Percentiles rank a stretch among this genome's conserved stretches.
phyloP scores from a whole-genome alignment of 305 asterid genomes.

The Ilex paraguariensis region DNA sequence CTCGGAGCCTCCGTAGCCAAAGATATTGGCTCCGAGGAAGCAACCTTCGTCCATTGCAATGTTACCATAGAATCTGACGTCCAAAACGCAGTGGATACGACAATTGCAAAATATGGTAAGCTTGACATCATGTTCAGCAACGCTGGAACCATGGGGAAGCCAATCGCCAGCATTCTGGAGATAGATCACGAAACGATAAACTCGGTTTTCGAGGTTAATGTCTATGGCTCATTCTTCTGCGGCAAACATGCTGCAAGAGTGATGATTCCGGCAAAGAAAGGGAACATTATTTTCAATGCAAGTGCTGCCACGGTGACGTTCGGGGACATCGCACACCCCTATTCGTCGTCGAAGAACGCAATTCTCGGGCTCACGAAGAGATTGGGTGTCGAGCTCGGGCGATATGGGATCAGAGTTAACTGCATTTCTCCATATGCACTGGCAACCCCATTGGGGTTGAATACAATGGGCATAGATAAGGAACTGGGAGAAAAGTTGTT shows the following conservation, averaged over 20 bases:
- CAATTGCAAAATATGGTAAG: constrained; percentile 14
- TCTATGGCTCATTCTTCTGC: constrained; percentile 18
- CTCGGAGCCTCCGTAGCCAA: constrained; percentile 16
- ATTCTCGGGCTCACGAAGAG: constrained; percentile 14
- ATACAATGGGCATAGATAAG: background rate
- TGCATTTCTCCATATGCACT: constrained; percentile 21
- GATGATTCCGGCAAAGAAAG: constrained; percentile 20
- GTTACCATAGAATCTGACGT: constrained; percentile 12
- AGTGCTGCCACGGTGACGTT: constrained; percentile 8
- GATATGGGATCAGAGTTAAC: constrained; percentile 22
- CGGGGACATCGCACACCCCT: constrained; percentile 11
- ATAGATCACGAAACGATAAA: constrained; percentile 6
- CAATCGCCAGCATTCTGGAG: background rate
- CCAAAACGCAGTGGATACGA: constrained; percentile 8
- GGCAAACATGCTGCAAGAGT: constrained; percentile 29
- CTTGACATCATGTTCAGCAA: constrained; percentile 25
- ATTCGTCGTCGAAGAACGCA: constrained; percentile 18
- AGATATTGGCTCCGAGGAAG: background rate
- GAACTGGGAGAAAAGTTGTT: background rate
- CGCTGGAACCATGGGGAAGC: constrained; percentile 10
- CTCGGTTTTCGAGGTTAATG: constrained; percentile 21
- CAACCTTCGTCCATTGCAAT: constrained; percentile 10
- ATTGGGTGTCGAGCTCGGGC: constrained; percentile 18
- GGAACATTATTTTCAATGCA: constrained; percentile 11
- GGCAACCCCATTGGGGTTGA: constrained; percentile 11